Conservation (phyloP, 768 basidiomycete species). For the button mushroom (Agaricus bisporus) region DNA sequence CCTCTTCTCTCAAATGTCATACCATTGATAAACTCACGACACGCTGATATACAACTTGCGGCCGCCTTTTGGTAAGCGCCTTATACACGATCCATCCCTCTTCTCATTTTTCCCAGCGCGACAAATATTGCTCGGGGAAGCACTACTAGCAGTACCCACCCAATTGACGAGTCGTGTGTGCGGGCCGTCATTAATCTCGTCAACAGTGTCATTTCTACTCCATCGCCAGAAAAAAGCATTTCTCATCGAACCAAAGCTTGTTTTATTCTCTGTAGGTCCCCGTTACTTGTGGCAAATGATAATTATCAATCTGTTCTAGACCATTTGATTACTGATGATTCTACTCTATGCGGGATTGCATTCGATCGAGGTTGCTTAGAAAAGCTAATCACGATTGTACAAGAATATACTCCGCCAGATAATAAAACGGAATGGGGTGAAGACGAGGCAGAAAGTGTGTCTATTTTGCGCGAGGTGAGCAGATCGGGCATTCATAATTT, state of each 20-base stretch:
- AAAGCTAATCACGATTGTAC: slow-evolving; percentile 45
- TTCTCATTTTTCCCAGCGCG: slow-evolving; percentile 31
- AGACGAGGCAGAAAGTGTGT: slow-evolving; percentile 58
- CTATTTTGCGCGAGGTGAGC: slow-evolving; percentile 58
- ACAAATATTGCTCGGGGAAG: slow-evolving; percentile 55
- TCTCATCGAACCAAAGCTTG: slow-evolving; percentile 59
- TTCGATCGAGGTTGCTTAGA: slow-evolving; percentile 63
- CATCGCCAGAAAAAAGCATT: slow-evolving; percentile 27
- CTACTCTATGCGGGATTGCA: slow-evolving; percentile 58
- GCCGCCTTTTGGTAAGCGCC: slow-evolving; percentile 58
- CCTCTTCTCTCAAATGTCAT: slow-evolving; percentile 40
- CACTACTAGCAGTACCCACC: slow-evolving; percentile 17
- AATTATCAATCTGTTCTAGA: slow-evolving; percentile 27
- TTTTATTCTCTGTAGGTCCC: slow-evolving; percentile 62
- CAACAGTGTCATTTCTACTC: slow-evolving; percentile 48
- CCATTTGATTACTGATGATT: slow-evolving; percentile 67
- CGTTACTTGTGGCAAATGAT: not conserved
- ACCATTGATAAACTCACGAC: slow-evolving; percentile 50
- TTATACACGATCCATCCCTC: not conserved
- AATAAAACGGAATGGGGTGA: slow-evolving; percentile 49
- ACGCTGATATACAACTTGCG: slow-evolving; percentile 58
- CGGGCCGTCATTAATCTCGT: slow-evolving; percentile 67
- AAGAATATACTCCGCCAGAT: slow-evolving; percentile 45
- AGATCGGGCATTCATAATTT: not conserved
- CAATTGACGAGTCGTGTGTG: slow-evolving; percentile 38